Evolutionary conservation across 2,329 filamentous ascomycete genomes (phyloP).

Genomic region (Colletotrichum endophyticum): DNA sequence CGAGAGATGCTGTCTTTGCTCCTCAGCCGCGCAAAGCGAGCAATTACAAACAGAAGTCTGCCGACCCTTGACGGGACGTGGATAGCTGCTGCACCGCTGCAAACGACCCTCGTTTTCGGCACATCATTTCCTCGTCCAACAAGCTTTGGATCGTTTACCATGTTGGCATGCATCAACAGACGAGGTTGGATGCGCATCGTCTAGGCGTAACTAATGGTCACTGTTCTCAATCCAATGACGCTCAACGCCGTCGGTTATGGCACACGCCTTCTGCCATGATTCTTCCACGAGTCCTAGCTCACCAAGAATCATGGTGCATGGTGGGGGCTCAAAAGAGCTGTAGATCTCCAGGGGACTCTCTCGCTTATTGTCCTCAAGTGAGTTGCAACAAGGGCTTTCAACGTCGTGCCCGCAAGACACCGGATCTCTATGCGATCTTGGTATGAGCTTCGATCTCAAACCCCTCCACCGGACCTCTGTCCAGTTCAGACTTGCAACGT

Average conservation of each 20-base stretch:
- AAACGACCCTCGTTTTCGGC: not conserved
- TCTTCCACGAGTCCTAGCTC: not conserved
- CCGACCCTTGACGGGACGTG: not conserved
- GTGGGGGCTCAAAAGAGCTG: not conserved
- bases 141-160: not conserved
- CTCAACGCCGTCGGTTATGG: not conserved
- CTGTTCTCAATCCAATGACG: not conserved
- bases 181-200: not conserved
- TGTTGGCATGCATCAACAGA: not conserved
- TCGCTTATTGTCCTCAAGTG: not conserved
- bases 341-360: conserved; percentile 3
- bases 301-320: not conserved
- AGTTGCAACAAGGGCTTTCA: not conserved
- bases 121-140: not conserved
- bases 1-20: not conserved
- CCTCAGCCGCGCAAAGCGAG: not conserved
- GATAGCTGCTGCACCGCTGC: not conserved
- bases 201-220: not conserved
- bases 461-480: not conserved
- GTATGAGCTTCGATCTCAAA: not conserved
- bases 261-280: not conserved
- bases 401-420: not conserved
- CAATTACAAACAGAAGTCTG: not conserved
- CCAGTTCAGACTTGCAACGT: not conserved
- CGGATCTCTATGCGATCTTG: not conserved